These are phyloP conservation scores for Echites panduratus DNA, from an alignment of 257 asterid species.

Conservation along the genomic window DNA sequence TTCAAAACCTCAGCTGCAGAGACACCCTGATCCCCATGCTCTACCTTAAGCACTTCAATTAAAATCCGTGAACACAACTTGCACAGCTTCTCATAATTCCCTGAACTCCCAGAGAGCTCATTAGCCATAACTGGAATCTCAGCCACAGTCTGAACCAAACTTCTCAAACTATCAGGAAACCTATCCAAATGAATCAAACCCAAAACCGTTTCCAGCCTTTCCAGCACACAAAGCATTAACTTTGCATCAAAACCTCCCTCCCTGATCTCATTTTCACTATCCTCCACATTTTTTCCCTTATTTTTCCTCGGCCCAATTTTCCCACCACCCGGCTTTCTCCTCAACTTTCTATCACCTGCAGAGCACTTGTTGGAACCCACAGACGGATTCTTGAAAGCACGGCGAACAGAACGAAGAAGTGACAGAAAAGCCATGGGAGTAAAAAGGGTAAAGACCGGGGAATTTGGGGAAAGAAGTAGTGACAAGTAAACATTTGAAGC, in stretches of 20 bases:
- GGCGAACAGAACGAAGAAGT: constrained; percentile 61
- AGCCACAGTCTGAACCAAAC: constrained; percentile 65
- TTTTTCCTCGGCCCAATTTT: constrained; percentile 28
- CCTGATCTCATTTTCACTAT: constrained; percentile 28
- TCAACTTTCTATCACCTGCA: constrained; percentile 22
- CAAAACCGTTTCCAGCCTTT: constrained; percentile 59
- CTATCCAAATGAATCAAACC: constrained; percentile 71
- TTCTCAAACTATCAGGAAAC: constrained; percentile 83
- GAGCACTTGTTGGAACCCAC: constrained; percentile 27
- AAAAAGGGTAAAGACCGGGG: constrained; percentile 79
- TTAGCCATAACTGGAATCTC: constrained; percentile 60
- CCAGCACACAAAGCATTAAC: constrained; percentile 52
- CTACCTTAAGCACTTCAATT: constrained; percentile 48
- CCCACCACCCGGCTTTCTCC: constrained; percentile 44
- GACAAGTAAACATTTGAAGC: constrained; percentile 71
- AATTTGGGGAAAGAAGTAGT: constrained; percentile 70
- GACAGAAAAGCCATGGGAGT: constrained; percentile 84
- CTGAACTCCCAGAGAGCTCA: constrained; percentile 46
- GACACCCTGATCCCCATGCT: constrained; percentile 69
- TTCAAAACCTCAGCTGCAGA: constrained; percentile 73
- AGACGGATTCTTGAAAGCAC: constrained; percentile 45
- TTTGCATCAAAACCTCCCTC: constrained; percentile 47
- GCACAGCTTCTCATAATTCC: constrained; percentile 47
- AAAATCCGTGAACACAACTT: constrained; percentile 52
- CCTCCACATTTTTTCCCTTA: constrained; percentile 31